These are phyloP conservation scores for Xanthoconium separans DNA, from an alignment of 1,284 basidiomycete species.

Conservation along the genomic window DNA sequence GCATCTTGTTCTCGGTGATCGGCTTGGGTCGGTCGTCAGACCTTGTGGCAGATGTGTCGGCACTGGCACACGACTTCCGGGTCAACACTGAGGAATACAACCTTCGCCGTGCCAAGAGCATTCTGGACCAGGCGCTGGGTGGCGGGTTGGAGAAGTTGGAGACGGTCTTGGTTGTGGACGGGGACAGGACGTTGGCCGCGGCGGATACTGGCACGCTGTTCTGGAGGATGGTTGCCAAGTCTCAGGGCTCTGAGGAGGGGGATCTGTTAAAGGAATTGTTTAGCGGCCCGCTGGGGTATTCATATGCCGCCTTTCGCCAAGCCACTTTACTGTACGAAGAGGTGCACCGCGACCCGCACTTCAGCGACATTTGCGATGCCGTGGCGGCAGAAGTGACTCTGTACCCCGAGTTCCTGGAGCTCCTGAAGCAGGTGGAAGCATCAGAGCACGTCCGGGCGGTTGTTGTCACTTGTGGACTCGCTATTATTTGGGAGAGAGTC, in stretches of 20 bases:
- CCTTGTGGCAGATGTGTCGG: constrained; percentile 11
- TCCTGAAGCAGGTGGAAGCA: constrained; percentile 14
- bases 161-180: constrained; percentile 9
- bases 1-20: constrained; percentile 12
- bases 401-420: constrained; percentile 10
- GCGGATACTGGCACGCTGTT: constrained; percentile 9
- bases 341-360: constrained; percentile 8
- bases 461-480: constrained; percentile 9
- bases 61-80: constrained; percentile 3
- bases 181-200: constrained; percentile 10
- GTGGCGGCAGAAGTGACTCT: constrained; percentile 10
- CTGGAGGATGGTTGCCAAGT: constrained; percentile 8
- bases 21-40: constrained; percentile 5
- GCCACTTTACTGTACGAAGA: constrained; percentile 6
- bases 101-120: constrained; percentile 8
- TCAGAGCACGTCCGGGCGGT: constrained; percentile 12
- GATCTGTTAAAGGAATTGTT: constrained; percentile 9
- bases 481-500: constrained; percentile 7
- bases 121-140: constrained; percentile 9
- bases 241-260: constrained; percentile 7
- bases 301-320: constrained; percentile 8
- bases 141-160: constrained; percentile 7
- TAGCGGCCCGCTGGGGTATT: constrained; percentile 8
- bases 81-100: constrained; percentile 8
- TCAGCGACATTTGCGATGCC: constrained; percentile 8